Base-by-base conservation (phyloP, 768 basidiomycete species). In the Gymnopilus junonius region DNA sequence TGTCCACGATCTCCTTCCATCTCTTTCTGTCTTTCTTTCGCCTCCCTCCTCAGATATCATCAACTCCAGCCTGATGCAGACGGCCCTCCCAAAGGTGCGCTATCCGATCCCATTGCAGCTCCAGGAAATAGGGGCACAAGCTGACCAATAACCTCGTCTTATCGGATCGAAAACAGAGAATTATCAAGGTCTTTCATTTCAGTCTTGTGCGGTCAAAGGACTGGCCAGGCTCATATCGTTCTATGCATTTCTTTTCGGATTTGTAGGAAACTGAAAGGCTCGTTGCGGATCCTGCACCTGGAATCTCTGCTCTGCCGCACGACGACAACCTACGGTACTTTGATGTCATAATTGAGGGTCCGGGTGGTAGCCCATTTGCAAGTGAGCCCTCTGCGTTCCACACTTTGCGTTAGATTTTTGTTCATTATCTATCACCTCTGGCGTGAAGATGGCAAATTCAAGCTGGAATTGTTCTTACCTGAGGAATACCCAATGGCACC, bases 401-500 rank as follows among this genome's bases (percentile, higher is more conserved):
- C 31, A 54, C 31, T 34, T 55, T 55, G 57, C 29, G n/a, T n/a
- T n/a, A n/a, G n/a, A n/a, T 7, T 54, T 37, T 61, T 53, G 29
- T 50, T n/a, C n/a, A n/a, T n/a, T n/a, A n/a, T n/a, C n/a, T n/a
- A n/a, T n/a, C n/a, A n/a, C n/a, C n/a, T n/a, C 34, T 32, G 45
- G 34, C 40, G 15, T 25, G n/a, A 48, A 97, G 96, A 90, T 69
- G 97, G 97, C 21, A 82, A 92, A 20, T 99, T 99, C 81, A 92
- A 90, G 70, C 85, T 99, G n/a, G 97, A 99, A 77, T 83, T 99
- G 45, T 99, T 99, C 81, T 82, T 99, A 27, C 97, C 97, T 4
- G 97, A 99, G 77, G 97, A 99, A 76, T 99, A 99, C 79, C 97
- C 97, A 1, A 99, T 99, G 97, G 93, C 92, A 54, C 97, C 97